These are phyloP conservation scores for Capsicum baccatum DNA, from an alignment of 257 asterid genomes.

Conservation along the genomic window DNA sequence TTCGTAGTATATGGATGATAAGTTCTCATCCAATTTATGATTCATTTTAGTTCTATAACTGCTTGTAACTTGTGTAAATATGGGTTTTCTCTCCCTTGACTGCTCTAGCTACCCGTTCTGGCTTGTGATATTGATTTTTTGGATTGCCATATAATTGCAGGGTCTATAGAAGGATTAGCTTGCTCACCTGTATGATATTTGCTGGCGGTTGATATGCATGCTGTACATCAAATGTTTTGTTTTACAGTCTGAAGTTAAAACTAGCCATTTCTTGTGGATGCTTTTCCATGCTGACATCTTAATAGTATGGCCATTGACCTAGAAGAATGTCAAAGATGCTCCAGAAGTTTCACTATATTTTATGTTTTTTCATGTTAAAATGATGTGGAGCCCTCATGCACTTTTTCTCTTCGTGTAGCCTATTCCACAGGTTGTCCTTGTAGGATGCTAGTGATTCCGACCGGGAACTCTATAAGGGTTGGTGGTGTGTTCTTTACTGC, in stretches of 20 bases:
- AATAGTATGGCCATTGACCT: conserved; percentile 62
- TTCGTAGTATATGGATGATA: conserved; percentile 23
- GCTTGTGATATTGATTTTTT: conserved; percentile 83
- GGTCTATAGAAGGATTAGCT: conserved; percentile 95
- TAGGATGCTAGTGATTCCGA: conserved; percentile 47
- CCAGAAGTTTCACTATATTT: conserved; percentile 45
- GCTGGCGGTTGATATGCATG: conserved; percentile 97
- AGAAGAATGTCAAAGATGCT: conserved; percentile 57
- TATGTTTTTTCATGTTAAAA: conserved; percentile 43
- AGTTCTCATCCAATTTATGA: neutral
- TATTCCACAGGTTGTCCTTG: conserved; percentile 41
- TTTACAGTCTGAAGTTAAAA: conserved; percentile 83
- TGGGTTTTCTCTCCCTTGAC: conserved; percentile 43
- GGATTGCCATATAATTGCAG: conserved; percentile 99
- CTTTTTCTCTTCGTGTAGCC: conserved; percentile 26
- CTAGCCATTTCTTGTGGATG: conserved; percentile 50
- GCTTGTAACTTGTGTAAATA: conserved; percentile 41
- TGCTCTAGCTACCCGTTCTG: conserved; percentile 50
- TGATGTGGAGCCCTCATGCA: conserved; percentile 32
- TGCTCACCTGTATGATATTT: conserved; percentile 92
- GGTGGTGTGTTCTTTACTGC: conserved; percentile 32
- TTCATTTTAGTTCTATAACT: conserved; percentile 35
- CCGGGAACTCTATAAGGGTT: conserved; percentile 40
- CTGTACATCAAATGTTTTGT: conserved; percentile 95
- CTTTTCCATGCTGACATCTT: conserved; percentile 75